Conservation (phyloP, 257 asterid species). For the Solanum tarapatanum region DNA sequence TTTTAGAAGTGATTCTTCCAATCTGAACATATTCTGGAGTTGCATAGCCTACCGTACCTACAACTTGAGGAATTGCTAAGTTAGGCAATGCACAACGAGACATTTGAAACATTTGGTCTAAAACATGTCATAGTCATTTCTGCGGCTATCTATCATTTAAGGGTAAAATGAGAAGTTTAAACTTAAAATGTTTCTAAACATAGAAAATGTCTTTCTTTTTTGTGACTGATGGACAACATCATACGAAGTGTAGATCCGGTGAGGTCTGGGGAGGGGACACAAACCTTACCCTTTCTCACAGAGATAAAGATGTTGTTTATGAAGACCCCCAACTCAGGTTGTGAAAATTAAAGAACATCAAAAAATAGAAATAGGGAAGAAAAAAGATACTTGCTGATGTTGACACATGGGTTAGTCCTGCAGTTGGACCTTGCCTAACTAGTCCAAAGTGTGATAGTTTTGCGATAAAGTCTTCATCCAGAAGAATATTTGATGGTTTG, state of each 20-base stretch:
- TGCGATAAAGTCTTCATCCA: conserved; percentile 74
- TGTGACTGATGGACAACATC: neutral
- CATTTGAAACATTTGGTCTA: neutral
- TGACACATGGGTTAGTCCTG: conserved; percentile 72
- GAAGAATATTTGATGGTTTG: conserved; percentile 79
- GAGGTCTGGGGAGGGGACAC: too few species aligned
- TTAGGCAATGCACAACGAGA: neutral
- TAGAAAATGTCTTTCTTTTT: neutral
- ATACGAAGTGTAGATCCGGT: too few species aligned
- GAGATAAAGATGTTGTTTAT: too few species aligned
- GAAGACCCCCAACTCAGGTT: too few species aligned
- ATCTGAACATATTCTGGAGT: conserved; percentile 81
- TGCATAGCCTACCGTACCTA: conserved; percentile 88
- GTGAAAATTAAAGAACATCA: neutral
- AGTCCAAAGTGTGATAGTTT: conserved; percentile 84
- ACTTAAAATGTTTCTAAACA: neutral
- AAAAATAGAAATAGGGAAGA: neutral
- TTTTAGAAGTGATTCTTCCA: conserved; percentile 67
- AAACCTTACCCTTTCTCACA: too few species aligned
- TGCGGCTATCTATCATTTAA: neutral
- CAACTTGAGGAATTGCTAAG: conserved; percentile 32
- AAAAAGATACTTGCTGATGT: conserved; percentile 46
- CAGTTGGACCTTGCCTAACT: conserved; percentile 79
- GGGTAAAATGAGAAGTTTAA: neutral
- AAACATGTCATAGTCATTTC: neutral